Evolutionary conservation across 805 yeast species (phyloP).

Genomic region (Groenewaldozyma tartarivorans): DNA sequence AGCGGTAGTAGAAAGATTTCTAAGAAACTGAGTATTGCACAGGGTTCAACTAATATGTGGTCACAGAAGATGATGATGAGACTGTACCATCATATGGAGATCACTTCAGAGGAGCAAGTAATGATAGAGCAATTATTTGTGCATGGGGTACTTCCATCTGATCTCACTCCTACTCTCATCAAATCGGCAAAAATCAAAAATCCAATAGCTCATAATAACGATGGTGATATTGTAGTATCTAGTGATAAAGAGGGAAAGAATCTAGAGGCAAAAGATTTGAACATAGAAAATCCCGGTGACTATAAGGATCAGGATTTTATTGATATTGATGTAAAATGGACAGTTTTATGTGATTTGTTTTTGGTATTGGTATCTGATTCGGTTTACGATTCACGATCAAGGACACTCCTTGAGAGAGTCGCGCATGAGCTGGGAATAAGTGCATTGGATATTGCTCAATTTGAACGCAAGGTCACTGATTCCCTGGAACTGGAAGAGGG

Average conservation of each 20-base stretch:
- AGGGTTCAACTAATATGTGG: conserved; percentile 70
- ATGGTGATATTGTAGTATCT: not conserved
- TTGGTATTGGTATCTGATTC: conserved; percentile 73
- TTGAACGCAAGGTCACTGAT: conserved; percentile 84
- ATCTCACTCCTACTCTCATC: conserved; percentile 55
- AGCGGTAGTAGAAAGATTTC: conserved; percentile 40
- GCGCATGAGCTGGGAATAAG: conserved; percentile 52
- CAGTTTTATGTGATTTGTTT: conserved; percentile 83
- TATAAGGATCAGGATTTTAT: conserved; percentile 24
- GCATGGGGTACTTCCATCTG: conserved; percentile 72
- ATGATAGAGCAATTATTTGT: conserved; percentile 83
- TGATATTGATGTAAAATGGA: conserved; percentile 82
- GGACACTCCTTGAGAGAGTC: conserved; percentile 64
- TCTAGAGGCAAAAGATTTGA: conserved; percentile 1
- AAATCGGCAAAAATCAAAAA: conserved; percentile 42
- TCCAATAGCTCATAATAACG: conserved; percentile 26
- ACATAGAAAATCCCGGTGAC: conserved; percentile 17
- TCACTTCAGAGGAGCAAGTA: conserved; percentile 52
- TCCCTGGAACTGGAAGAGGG: conserved; percentile 82
- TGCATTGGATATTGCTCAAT: conserved; percentile 68
- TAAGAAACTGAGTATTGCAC: conserved; percentile 43
- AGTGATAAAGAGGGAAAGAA: conserved; percentile 9
- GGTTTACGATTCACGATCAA: conserved; percentile 79
- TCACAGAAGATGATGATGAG: conserved; percentile 60
- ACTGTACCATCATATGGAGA: conserved; percentile 72